Evolutionary conservation across 129 eudicot species (phyloP).

Genomic region (Flaveria trinervia): DNA sequence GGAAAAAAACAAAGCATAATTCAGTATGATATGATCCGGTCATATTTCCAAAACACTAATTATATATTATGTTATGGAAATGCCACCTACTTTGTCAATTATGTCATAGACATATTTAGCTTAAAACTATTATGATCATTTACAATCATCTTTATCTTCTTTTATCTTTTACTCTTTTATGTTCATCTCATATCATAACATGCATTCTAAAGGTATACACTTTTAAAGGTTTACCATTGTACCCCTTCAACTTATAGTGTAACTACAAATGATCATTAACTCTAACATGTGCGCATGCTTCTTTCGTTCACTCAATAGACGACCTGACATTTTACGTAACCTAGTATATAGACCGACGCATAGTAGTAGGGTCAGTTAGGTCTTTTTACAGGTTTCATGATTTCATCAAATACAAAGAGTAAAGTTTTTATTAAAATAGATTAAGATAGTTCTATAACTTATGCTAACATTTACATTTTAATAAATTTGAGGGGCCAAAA

Average conservation of each 20-base stretch:
- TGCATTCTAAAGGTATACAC: neutral
- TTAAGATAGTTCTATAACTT: neutral
- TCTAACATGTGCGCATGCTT: neutral
- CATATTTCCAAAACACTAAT: neutral
- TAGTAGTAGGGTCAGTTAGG: neutral
- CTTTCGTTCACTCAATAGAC: neutral
- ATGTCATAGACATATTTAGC: slow-evolving; percentile 6
- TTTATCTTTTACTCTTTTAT: slow-evolving; percentile 22
- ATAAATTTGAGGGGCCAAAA: slow-evolving; percentile 17
- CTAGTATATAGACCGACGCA: neutral
- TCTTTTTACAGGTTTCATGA: slow-evolving; percentile 3
- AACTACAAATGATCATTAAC: neutral
- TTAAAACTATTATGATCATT: neutral
- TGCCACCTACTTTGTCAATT: slow-evolving; percentile 13
- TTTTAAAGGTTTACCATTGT: neutral
- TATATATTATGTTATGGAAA: neutral
- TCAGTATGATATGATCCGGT: neutral
- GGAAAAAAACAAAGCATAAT: too few species aligned
- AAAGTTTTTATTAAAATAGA: too few species aligned
- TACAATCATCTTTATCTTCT: slow-evolving; percentile 21
- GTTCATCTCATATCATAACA: slow-evolving; percentile 6
- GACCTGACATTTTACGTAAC: neutral
- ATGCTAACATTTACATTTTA: neutral
- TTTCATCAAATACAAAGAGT: neutral
- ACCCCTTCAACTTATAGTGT: slow-evolving; percentile 12